phyloP scores from a whole-genome alignment of 2,329 filamentous ascomycete species.

The Lizonia empirigonia region DNA sequence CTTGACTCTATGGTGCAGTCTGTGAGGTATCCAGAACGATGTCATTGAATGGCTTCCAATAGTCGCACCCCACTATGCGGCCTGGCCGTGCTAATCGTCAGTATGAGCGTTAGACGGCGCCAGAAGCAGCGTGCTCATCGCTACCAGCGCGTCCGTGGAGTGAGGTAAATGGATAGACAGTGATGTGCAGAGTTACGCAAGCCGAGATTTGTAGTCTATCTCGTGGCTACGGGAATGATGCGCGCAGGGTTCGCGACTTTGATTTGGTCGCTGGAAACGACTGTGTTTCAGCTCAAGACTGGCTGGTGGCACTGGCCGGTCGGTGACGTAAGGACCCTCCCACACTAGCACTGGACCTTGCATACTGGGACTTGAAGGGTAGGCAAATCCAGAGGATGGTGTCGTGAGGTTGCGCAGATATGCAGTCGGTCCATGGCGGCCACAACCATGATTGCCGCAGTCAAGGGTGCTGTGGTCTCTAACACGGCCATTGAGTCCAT shows the following conservation, averaged over 20 bases:
- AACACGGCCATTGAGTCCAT: constrained; percentile 7
- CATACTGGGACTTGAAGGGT: constrained; percentile 18
- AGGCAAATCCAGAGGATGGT: constrained; percentile 4
- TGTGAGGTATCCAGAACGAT: constrained; percentile 1
- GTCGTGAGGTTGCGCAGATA: constrained; percentile 9
- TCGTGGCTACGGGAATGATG: constrained; percentile 25
- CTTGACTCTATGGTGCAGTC: background rate
- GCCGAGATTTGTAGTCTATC: constrained; percentile 19
- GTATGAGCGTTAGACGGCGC: background rate
- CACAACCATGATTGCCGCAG: background rate
- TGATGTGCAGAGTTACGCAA: constrained; percentile 18
- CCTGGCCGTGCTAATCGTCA: background rate
- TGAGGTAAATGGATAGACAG: background rate
- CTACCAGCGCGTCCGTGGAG: background rate
- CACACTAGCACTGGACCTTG: constrained; percentile 21
- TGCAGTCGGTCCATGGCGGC: background rate
- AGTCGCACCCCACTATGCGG: constrained; percentile 1
- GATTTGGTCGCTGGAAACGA: constrained; percentile 23
- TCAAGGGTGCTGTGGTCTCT: constrained; percentile 18
- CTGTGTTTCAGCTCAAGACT: constrained; percentile 30
- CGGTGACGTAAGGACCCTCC: constrained; percentile 29
- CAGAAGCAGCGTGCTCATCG: constrained; percentile 1
- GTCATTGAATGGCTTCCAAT: constrained; percentile 6
- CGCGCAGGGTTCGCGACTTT: constrained; percentile 12
- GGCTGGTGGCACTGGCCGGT: no score